phyloP scores from a whole-genome alignment of 352 stramenopile genomes.

The Saprolegnia parasitica region DNA sequence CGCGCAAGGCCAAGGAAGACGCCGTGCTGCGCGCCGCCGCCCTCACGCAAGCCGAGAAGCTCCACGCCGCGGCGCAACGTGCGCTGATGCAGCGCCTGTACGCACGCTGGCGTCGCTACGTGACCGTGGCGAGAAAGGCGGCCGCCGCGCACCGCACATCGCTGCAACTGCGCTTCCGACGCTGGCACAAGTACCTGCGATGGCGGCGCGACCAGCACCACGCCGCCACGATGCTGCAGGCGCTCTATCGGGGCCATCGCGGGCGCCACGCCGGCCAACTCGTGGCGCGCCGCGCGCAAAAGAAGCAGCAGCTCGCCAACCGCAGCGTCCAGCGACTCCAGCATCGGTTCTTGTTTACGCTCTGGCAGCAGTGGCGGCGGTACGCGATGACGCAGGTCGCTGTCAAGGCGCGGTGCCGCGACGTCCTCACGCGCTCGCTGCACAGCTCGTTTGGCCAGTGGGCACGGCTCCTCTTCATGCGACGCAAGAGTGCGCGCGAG shows the following conservation, averaged over 20 bases:
- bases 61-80: not conserved
- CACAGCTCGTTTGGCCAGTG: slow-evolving; percentile 49
- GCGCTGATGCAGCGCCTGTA: not conserved
- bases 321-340: slow-evolving; percentile 11
- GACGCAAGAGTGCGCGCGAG: slow-evolving; percentile 34
- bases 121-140: not conserved
- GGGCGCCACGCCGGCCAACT: not conserved
- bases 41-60: slow-evolving; percentile 1
- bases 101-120: slow-evolving; percentile 6
- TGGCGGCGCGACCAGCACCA: not conserved
- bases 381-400: slow-evolving; percentile 39
- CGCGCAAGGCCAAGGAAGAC: slow-evolving; percentile 11
- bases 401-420: slow-evolving; percentile 44
- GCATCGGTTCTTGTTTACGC: slow-evolving; percentile 35
- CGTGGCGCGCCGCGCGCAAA: not conserved
- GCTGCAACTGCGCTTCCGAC: not conserved
- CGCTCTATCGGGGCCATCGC: slow-evolving; percentile 5
- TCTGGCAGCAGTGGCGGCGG: slow-evolving; percentile 56
- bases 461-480: slow-evolving; percentile 35
- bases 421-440: slow-evolving; percentile 42
- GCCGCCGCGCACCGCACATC: not conserved
- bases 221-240: slow-evolving; percentile 18
- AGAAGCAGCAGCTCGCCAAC: slow-evolving; percentile 23
- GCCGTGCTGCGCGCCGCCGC: slow-evolving; percentile 17
- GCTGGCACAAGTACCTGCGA: not conserved